phyloP scores from a whole-genome alignment of 2,329 filamentous ascomycete species.

The Penicillium sp. region DNA sequence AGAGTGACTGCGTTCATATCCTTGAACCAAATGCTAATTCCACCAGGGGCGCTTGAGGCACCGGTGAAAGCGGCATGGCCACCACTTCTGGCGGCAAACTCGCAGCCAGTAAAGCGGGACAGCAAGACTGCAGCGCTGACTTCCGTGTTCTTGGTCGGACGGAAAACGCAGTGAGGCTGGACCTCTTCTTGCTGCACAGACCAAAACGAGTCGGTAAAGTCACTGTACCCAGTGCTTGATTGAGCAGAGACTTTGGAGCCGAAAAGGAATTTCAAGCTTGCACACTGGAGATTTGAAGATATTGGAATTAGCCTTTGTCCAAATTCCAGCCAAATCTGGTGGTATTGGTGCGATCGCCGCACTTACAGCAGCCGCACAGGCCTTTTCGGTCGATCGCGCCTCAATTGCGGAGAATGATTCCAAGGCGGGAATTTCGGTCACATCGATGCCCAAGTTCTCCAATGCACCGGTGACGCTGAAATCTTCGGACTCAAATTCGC shows the following conservation, averaged over 20 bases:
- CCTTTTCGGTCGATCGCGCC: conserved; percentile 2
- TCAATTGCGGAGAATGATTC: neutral
- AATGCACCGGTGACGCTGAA: conserved; percentile 7
- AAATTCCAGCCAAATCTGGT: neutral
- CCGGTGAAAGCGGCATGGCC: conserved; percentile 59
- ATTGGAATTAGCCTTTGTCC: neutral
- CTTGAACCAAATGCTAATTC: conserved; percentile 37
- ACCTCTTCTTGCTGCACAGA: conserved; percentile 38
- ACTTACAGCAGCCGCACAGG: conserved; percentile 7
- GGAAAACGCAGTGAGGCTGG: conserved; percentile 37
- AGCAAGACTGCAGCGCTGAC: conserved; percentile 36
- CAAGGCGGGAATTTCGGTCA: conserved; percentile 8
- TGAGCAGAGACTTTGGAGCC: conserved; percentile 17
- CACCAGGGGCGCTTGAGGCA: conserved; percentile 51
- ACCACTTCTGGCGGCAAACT: conserved; percentile 58
- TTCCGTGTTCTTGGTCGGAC: conserved; percentile 28
- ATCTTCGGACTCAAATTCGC: neutral
- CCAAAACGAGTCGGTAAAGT: conserved; percentile 33
- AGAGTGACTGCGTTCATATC: conserved; percentile 32
- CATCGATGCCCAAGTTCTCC: conserved; percentile 7
- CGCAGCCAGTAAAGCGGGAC: conserved; percentile 32
- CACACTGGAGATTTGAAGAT: conserved; percentile 11
- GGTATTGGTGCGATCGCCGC: no score
- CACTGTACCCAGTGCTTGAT: conserved; percentile 19
- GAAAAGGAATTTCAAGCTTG: conserved; percentile 14